phyloP scores from a whole-genome alignment of 306 rosid species.

The Cucurbita moschata region DNA sequence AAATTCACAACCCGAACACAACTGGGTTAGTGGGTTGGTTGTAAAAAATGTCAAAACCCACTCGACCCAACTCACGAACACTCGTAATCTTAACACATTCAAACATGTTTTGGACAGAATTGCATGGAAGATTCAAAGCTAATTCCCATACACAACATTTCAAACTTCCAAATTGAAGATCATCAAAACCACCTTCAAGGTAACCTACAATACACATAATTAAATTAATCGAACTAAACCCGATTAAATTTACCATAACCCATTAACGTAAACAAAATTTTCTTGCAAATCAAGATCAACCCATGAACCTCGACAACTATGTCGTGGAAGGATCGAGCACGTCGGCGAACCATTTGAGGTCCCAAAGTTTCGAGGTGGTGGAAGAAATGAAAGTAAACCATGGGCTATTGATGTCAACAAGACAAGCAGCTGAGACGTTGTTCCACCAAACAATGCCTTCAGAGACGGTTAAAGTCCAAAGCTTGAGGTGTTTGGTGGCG shows the following conservation, averaged over 20 bases:
- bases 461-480: constrained; percentile 56
- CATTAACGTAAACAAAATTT: not conserved
- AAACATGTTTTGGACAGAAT: constrained; percentile 27
- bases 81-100: not conserved
- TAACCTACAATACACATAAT: not conserved
- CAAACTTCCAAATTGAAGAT: constrained; percentile 39
- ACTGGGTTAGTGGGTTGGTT: too few species aligned
- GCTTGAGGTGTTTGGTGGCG: constrained; percentile 28
- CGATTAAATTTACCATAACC: not conserved
- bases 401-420: constrained; percentile 59
- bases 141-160: constrained; percentile 47
- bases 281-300: too few species aligned
- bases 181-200: constrained; percentile 40
- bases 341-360: constrained; percentile 22
- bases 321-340: not conserved
- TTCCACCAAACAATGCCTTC: constrained; percentile 74
- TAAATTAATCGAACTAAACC: not conserved
- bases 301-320: constrained; percentile 19
- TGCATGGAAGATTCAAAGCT: constrained; percentile 49
- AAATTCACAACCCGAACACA: too few species aligned
- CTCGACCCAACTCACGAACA: too few species aligned
- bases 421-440: constrained; percentile 65
- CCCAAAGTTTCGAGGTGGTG: constrained; percentile 66
- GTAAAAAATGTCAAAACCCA: too few species aligned
- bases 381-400: constrained; percentile 60